These are phyloP conservation scores for Telfairia occidentalis DNA, from an alignment of 331 rosid genomes.

Conservation along the genomic window DNA sequence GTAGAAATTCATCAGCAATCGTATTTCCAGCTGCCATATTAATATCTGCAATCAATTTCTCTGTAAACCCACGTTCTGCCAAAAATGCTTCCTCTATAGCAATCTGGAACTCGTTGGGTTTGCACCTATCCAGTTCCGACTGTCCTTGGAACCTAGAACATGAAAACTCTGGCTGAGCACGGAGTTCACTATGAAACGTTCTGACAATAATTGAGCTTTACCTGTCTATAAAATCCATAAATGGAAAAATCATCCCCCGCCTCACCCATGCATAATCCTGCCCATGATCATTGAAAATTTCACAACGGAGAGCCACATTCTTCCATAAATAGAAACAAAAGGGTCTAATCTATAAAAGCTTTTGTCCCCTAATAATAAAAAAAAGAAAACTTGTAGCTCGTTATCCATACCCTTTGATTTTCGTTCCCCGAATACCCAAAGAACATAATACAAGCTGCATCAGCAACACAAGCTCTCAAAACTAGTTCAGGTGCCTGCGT, in stretches of 20 bases:
- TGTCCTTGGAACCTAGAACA: slow-evolving; percentile 80
- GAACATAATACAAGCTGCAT: slow-evolving; percentile 98
- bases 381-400: not conserved
- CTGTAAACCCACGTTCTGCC: slow-evolving; percentile 85
- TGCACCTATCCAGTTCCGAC: slow-evolving; percentile 47
- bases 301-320: slow-evolving; percentile 22
- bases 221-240: slow-evolving; percentile 77
- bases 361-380: not conserved
- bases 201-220: slow-evolving; percentile 21
- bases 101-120: slow-evolving; percentile 57
- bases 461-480: slow-evolving; percentile 73
- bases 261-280: slow-evolving; percentile 99
- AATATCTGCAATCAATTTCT: slow-evolving; percentile 85
- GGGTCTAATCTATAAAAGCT: not conserved
- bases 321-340: slow-evolving; percentile 7
- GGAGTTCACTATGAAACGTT: not conserved
- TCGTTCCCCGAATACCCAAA: slow-evolving; percentile 73
- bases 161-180: slow-evolving; percentile 26
- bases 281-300: slow-evolving; percentile 25
- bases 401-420: slow-evolving; percentile 60
- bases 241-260: slow-evolving; percentile 83
- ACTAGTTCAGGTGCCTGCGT: slow-evolving; percentile 91
- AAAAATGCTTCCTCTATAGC: slow-evolving; percentile 93
- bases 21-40: slow-evolving; percentile 75
- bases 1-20: slow-evolving; percentile 45